Evolutionary conservation across 2,329 filamentous ascomycete species (phyloP).

Genomic region (Parafenestella ontariensis): DNA sequence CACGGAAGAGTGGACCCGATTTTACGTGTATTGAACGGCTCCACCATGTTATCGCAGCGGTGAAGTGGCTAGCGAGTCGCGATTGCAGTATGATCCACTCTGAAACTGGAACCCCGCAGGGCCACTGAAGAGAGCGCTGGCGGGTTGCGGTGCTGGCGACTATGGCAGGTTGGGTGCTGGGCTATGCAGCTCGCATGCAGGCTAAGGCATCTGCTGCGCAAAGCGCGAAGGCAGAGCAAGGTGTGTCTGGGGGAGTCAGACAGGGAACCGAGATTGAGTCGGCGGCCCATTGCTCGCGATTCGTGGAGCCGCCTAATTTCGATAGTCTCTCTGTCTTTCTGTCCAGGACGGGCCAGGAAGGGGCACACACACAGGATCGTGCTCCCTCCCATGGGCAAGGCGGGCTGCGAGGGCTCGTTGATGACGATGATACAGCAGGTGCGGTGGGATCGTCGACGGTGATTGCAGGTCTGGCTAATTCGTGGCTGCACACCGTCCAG

Average conservation of each 20-base stretch:
- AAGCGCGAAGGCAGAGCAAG: not conserved
- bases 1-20: too few species aligned
- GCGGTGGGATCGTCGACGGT: not conserved
- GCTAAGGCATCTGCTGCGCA: not conserved
- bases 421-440: not conserved
- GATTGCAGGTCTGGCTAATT: not conserved
- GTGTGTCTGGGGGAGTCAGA: not conserved
- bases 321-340: not conserved
- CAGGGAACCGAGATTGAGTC: not conserved
- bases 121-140: not conserved
- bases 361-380: not conserved
- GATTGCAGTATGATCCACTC: not conserved
- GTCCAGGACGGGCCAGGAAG: not conserved
- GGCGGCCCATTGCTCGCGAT: not conserved
- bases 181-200: not conserved
- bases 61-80: not conserved
- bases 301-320: not conserved
- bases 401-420: not conserved
- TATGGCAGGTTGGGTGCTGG: not conserved
- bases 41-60: not conserved
- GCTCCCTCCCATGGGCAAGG: not conserved
- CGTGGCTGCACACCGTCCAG: slow-evolving; percentile 1
- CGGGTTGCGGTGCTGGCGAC: not conserved
- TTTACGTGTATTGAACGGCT: too few species aligned
- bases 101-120: not conserved